phyloP scores from a whole-genome alignment of 768 basidiomycete genomes.

The Clitopilus hobsonii region DNA sequence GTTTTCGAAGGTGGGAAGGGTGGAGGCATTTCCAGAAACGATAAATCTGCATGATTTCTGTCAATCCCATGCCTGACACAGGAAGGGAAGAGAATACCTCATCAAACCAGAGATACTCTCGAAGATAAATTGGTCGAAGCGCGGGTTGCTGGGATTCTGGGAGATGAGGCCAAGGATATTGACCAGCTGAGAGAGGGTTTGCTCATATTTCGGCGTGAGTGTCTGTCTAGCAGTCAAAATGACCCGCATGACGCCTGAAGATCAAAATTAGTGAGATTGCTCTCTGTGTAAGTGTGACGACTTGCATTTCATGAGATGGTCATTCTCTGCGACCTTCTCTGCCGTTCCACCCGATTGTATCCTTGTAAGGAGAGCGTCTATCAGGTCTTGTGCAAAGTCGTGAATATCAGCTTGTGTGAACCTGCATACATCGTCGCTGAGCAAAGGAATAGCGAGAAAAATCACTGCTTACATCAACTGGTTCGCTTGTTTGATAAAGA shows the following conservation, averaged over 20 bases:
- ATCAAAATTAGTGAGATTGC: neutral
- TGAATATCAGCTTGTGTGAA: slow-evolving; percentile 87
- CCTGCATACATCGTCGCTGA: slow-evolving; percentile 32
- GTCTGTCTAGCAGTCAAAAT: slow-evolving; percentile 84
- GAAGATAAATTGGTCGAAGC: slow-evolving; percentile 97
- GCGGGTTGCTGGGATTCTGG: slow-evolving; percentile 95
- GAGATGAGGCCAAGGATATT: slow-evolving; percentile 82
- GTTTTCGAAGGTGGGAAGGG: slow-evolving; percentile 72
- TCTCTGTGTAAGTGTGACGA: slow-evolving; percentile 2
- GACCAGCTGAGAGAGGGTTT: slow-evolving; percentile 69
- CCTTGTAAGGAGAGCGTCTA: slow-evolving; percentile 69
- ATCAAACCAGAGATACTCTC: slow-evolving; percentile 94
- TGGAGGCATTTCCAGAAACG: slow-evolving; percentile 61
- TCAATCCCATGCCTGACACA: neutral
- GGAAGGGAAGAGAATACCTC: slow-evolving; percentile 40
- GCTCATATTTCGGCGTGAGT: slow-evolving; percentile 63
- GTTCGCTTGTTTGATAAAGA: slow-evolving; percentile 81
- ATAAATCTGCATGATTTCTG: slow-evolving; percentile 77
- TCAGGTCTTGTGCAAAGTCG: slow-evolving; percentile 70
- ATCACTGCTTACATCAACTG: slow-evolving; percentile 59
- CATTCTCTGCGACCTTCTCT: slow-evolving; percentile 95
- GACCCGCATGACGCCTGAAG: slow-evolving; percentile 84
- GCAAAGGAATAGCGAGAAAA: neutral
- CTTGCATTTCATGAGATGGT: slow-evolving; percentile 96
- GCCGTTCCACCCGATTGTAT: slow-evolving; percentile 77